phyloP scores from a whole-genome alignment of 2,329 filamentous ascomycete species.

The Ophiostoma quercus region DNA sequence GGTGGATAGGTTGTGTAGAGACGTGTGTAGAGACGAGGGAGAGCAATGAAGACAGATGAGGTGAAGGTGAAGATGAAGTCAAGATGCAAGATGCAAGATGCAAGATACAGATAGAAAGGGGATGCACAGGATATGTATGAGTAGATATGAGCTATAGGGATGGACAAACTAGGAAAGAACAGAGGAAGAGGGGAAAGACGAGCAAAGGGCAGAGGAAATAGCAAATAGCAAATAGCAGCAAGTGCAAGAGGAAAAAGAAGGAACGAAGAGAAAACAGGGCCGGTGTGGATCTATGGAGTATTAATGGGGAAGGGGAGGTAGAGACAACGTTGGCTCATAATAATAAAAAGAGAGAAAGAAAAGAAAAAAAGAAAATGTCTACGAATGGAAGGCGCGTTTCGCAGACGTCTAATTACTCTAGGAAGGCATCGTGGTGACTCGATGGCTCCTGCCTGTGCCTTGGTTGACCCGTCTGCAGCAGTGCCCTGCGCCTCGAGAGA shows the following conservation, averaged over 20 bases:
- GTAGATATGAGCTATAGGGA: background rate
- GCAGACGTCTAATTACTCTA: background rate
- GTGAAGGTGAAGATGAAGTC: background rate
- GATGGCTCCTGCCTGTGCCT: background rate
- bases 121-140: conserved; percentile 7
- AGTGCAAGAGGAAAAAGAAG: conserved; percentile 10
- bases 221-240: background rate
- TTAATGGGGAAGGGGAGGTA: conserved; percentile 7
- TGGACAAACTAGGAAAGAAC: background rate
- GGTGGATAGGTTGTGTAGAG: background rate
- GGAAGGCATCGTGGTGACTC: background rate
- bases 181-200: conserved; percentile 14
- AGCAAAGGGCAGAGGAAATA: conserved; percentile 9
- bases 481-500: background rate
- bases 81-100: background rate
- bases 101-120: background rate
- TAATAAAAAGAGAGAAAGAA: background rate
- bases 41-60: background rate
- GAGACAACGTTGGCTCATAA: background rate
- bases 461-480: conserved; percentile 13
- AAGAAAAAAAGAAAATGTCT: background rate
- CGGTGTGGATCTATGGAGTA: conserved; percentile 14
- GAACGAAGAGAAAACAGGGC: conserved; percentile 11
- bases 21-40: background rate
- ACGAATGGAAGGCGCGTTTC: background rate